Evolutionary conservation across 805 yeast species (phyloP), one percentile per base, ranked within the genome.

Genomic region (Metschnikowia corniflorae): DNA sequence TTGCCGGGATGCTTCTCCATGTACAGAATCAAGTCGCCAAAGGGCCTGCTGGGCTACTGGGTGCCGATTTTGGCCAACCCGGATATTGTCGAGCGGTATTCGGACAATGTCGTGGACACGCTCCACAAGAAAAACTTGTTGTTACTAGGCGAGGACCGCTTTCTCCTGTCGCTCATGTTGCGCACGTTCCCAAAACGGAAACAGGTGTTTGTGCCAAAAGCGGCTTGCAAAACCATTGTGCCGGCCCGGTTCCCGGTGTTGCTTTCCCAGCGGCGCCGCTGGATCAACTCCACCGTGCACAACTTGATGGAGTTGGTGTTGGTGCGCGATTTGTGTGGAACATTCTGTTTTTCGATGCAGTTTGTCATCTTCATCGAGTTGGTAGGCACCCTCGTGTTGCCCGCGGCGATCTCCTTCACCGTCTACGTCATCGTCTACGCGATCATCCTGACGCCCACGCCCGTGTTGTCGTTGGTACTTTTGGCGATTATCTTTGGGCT

Each of bases 271-370:
- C 82, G 97, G 59, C 86, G 97, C 66, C 84, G 97, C 58, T 88
- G 97, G 97, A 88, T 88, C 51, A 88, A 88, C 60, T 88, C 96
- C 4, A 89, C 97, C 0, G 89, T 88, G 24, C 97, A 88, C 61
- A 88, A 88, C 55, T 73, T 88, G 60, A 75, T 89, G 79, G 97
- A 88, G 60, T 75, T 88, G 53, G 85, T 82, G 4, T 64, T 86
- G 44, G 89, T 88, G 15, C 78, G 79, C 35, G 96, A 88, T 58
- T 70, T 89, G 46, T 88, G 97, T 71, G 97, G 97, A 49, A 86
- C 94, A 0, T 88, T 88, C 57, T 87, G 96, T 51, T 85, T 89
- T 51, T 87, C 96, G 1, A 88, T 88, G 97, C 96, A 88, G 61
- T 88, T 88, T 62, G 86, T 86, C 40, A 82, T 88, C 49, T 75